Base-by-base conservation (phyloP, 1,284 basidiomycete species). In the Peniophora sp. region DNA sequence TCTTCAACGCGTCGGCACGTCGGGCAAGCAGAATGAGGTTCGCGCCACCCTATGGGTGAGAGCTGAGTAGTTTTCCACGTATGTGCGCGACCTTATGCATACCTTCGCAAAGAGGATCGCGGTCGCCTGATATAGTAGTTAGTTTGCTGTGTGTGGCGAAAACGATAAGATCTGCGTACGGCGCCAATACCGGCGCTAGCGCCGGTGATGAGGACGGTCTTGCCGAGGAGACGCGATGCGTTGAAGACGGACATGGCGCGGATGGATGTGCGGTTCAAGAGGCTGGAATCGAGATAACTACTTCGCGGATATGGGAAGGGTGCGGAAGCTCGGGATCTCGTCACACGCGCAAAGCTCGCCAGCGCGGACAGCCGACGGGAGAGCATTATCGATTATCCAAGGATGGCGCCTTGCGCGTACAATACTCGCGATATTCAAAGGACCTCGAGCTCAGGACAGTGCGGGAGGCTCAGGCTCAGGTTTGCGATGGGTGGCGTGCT, bases 161-260 rank as follows among this genome's bases (percentile, higher is more conserved):
- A 22, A 5, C n/a, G 46, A 41, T 41, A 15, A 41, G 37, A 41
- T 20, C 36, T 51, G 23, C 76, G 60, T 58, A 88, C 86, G 53
- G 85, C 82, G 49, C 90, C 89, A 54, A 92, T 92, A 32, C 89
- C 90, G 42, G 83, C 80, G 60, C 86, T 89, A 6, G 91, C 89
- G 18, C 92, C 92, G 12, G 92, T 94, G 54, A 95, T 74, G 49
- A 96, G 76, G 53, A 95, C 86, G 11, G 83, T 92, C 71, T 94
- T 93, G 64, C 86, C 85, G 48, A 87, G 65, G 36, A 95, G 69
- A 57, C 86, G 80, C 50, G 85, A 78, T 37, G 84, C 72, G 63
- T 86, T 86, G 76, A 92, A 92, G 51, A 91, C 68, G 43, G 85
- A 85, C 86, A 88, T 88, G 51, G 54, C 64, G 62, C 59, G 62